Evolutionary conservation across 2,329 filamentous ascomycete genomes (phyloP).

Genomic region (Ophiostoma australiae): DNA sequence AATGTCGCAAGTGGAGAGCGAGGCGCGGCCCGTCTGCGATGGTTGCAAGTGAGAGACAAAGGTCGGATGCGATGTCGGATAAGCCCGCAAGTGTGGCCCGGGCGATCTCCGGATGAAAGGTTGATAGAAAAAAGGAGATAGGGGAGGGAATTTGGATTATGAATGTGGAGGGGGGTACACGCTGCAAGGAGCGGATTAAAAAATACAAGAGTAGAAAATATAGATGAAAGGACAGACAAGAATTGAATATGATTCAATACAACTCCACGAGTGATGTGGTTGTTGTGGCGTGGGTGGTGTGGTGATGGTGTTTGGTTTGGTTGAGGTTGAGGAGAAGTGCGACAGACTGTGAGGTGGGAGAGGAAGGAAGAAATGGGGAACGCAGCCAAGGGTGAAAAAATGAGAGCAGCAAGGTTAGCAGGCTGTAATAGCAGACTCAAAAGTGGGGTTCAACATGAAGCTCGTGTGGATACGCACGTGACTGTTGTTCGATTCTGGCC

Average conservation of each 20-base stretch:
- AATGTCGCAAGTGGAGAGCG: neutral
- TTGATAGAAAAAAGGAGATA: conserved; percentile 7
- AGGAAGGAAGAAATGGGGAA: conserved; percentile 7
- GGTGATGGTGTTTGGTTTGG: conserved; percentile 6
- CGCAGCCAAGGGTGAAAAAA: neutral
- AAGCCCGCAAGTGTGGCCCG: neutral
- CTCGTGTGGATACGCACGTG: conserved; percentile 9
- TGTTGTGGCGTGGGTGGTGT: neutral
- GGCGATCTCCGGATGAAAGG: neutral
- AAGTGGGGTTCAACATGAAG: neutral
- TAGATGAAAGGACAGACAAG: conserved; percentile 20
- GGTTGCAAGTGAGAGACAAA: neutral
- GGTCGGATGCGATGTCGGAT: conserved; percentile 11
- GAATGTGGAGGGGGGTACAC: too few species aligned
- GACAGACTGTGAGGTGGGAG: conserved; percentile 2
- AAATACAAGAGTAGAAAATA: conserved; percentile 8
- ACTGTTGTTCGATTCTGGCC: neutral
- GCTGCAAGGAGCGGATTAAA: neutral
- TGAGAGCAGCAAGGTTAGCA: conserved; percentile 5
- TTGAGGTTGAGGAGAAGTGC: neutral
- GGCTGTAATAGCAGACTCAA: neutral
- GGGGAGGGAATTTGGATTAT: conserved; percentile 11
- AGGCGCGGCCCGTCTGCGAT: neutral
- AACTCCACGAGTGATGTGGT: neutral
- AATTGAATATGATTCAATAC: neutral